Base-by-base conservation (phyloP, 805 yeast genomes). In the Metschnikowia baotianmanensis region DNA sequence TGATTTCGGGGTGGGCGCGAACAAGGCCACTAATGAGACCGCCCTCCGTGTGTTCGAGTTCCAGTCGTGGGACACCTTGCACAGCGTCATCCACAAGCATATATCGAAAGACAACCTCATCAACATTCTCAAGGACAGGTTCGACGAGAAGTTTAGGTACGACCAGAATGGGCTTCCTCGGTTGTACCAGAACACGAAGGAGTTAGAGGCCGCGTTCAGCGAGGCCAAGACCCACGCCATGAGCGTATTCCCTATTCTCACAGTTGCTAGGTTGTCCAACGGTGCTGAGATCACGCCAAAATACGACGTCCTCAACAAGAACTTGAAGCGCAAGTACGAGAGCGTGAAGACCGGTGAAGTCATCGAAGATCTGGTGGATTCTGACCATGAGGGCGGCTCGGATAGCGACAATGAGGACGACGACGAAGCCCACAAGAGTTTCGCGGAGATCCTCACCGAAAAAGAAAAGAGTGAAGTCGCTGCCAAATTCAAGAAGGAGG, bases 121-220 rank as follows among this genome's bases (percentile, higher is more conserved):
- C 2, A 67, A 72, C 38, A 72, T 87, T 19, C 62, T 91, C 56
- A 80, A 86, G 56, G 95, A 86, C 45, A 69, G 78, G 43, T 91
- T 93, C 65, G 97, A 91, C 52, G 86, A 81, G 42, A 69, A 63
- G 31, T 91, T 93, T 67, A 74, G 91, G 52, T 93, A 85, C 58
- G 96, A 89, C 59, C 81, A 76, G 25, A 75, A 82, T 45, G 95
- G 90, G 3, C 62, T 87, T 21, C 99, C 99, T 11, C 74, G 80
- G 27, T 69, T 90, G 23, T 91, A 95, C 86, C 80, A 77, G 49
- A 81, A 79, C 40, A 76, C 82, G 22, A 71, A 70, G 30, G 95
- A 90, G 51, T 76, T 93, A 43, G 95, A 89, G 42, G 60, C 61
- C 2, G 74, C 75, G 13, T 91, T 79, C 55, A 69, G 71, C 27